Evolutionary conservation across 164 flowering plant genomes (phyloP).

Genomic region (Macadamia integrifolia): DNA sequence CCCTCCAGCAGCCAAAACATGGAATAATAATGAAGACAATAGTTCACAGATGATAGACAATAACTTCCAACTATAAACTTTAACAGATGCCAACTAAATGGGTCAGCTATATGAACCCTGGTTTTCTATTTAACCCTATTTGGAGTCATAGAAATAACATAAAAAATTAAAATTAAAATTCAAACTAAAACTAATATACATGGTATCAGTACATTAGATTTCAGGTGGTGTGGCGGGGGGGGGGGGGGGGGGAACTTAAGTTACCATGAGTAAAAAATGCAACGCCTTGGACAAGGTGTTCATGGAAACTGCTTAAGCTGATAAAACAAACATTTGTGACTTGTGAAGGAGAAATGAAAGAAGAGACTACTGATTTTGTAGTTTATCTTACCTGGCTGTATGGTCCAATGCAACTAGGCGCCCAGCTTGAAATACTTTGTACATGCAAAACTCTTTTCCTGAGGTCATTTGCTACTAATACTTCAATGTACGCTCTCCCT

Average conservation of each 20-base stretch:
- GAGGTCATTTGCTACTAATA: slow-evolving; percentile 58
- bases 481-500: slow-evolving; percentile 75
- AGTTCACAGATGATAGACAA: no score
- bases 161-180: no score
- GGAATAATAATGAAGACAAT: no score
- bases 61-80: no score
- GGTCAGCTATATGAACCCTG: no score
- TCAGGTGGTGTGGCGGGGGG: no score
- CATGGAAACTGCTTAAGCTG: not conserved
- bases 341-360: not conserved
- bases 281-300: not conserved
- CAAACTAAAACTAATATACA: no score
- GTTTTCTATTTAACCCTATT: no score
- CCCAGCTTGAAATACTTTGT: slow-evolving; percentile 97
- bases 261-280: not conserved
- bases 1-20: no score
- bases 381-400: slow-evolving; percentile 73
- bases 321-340: not conserved
- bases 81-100: no score
- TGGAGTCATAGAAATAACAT: no score
- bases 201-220: no score
- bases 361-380: not conserved
- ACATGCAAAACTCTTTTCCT: slow-evolving; percentile 85
- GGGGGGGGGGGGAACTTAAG: not conserved
- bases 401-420: slow-evolving; percentile 99